A percentile compares a stretch with the other conserved stretches of the same genome.
These are phyloP conservation scores for Lactifluus pinguis DNA, from an alignment of 768 basidiomycete species.

Conservation along the genomic window DNA sequence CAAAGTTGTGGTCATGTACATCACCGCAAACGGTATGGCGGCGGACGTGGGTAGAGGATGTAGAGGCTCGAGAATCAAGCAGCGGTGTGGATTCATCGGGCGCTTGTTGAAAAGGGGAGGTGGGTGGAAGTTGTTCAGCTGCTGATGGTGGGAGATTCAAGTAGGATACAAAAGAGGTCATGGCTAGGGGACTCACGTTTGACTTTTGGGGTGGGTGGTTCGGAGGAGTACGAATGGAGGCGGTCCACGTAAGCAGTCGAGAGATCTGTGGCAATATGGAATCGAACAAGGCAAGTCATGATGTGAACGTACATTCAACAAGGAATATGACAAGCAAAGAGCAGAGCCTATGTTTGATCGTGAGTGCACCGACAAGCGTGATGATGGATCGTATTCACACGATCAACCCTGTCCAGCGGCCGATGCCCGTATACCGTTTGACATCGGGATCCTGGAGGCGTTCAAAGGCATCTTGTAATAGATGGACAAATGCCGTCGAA, in stretches of 20 bases:
- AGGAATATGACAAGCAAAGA: constrained; percentile 68
- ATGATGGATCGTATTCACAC: constrained; percentile 43
- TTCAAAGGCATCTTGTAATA: constrained; percentile 69
- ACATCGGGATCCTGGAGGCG: constrained; percentile 42
- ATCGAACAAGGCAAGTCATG: neutral
- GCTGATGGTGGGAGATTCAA: neutral
- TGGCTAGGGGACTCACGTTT: constrained; percentile 1
- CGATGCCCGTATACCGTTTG: constrained; percentile 34
- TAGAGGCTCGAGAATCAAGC: neutral
- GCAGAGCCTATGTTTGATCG: constrained; percentile 34
- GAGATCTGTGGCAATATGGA: constrained; percentile 37
- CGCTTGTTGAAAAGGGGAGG: neutral
- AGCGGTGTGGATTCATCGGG: constrained; percentile 8
- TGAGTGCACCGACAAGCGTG: neutral
- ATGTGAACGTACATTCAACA: constrained; percentile 57
- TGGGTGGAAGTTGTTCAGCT: neutral
- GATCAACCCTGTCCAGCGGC: constrained; percentile 57
- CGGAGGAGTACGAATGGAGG: constrained; percentile 53
- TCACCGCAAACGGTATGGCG: neutral
- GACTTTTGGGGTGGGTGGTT: constrained; percentile 22
- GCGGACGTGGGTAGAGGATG: neutral
- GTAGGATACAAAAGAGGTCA: neutral
- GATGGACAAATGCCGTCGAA: constrained; percentile 75
- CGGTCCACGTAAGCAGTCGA: constrained; percentile 70
- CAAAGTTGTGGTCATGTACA: neutral